These are phyloP conservation scores for Phellopilus nigrolimitatus DNA, from an alignment of 1,284 basidiomycete genomes.

Conservation along the genomic window DNA sequence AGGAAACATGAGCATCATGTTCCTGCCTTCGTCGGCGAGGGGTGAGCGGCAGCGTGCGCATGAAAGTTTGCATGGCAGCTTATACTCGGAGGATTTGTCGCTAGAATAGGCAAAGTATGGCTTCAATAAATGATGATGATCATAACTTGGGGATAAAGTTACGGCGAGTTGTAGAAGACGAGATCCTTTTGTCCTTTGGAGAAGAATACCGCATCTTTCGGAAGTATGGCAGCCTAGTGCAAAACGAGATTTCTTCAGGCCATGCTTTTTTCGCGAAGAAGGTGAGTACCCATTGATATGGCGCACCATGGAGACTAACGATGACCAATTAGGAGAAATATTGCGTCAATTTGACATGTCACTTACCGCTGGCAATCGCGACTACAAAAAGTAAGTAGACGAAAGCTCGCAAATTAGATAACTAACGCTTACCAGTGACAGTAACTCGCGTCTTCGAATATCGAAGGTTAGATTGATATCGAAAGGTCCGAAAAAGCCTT, in stretches of 20 bases:
- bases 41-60: constrained; percentile 13
- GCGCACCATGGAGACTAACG: constrained; percentile 13
- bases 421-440: constrained; percentile 4
- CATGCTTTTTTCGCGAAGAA: not conserved
- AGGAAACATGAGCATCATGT: constrained; percentile 18
- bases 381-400: not conserved
- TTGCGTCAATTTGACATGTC: not conserved
- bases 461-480: not conserved
- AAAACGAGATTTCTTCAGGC: not conserved
- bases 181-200: constrained; percentile 8
- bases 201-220: constrained; percentile 14
- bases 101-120: not conserved
- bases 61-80: constrained; percentile 11
- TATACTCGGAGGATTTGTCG: constrained; percentile 4
- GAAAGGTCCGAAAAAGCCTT: not conserved
- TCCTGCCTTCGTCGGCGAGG: constrained; percentile 16
- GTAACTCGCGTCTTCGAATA: constrained; percentile 2
- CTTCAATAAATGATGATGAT: not conserved
- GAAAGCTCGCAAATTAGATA: not conserved
- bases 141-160: no score
- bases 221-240: constrained; percentile 12
- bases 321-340: not conserved
- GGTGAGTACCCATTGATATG: constrained; percentile 14
- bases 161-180: constrained; percentile 11
- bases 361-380: constrained; percentile 15